phyloP scores from a whole-genome alignment of 768 basidiomycete genomes.

The Lactarius quietus region DNA sequence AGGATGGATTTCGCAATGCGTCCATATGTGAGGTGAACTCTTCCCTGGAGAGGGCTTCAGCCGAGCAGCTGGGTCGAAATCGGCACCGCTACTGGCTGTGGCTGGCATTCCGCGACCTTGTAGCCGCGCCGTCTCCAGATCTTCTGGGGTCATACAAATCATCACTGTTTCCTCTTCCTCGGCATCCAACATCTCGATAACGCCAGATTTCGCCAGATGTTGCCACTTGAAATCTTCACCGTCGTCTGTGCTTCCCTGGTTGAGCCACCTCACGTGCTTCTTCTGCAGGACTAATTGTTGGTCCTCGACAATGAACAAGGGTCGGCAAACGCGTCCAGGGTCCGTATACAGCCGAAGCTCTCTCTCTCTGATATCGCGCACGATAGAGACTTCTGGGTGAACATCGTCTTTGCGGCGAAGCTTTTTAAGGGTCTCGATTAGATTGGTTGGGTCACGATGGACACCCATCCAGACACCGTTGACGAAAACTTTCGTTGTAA shows the following conservation, averaged over 20 bases:
- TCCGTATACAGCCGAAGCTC: slow-evolving; percentile 95
- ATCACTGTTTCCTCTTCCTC: slow-evolving; percentile 99
- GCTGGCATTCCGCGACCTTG: slow-evolving; percentile 49
- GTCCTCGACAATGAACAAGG: slow-evolving; percentile 93
- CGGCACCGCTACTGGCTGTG: slow-evolving; percentile 49
- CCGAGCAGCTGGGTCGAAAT: slow-evolving; percentile 84
- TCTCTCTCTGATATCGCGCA: slow-evolving; percentile 94
- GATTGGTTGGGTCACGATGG: slow-evolving; percentile 88
- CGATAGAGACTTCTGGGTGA: slow-evolving; percentile 93
- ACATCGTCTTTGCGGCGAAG: slow-evolving; percentile 93
- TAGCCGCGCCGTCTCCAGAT: slow-evolving; percentile 79
- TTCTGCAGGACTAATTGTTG: slow-evolving; percentile 82
- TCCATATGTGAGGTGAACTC: slow-evolving; percentile 82
- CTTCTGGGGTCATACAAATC: slow-evolving; percentile 98
- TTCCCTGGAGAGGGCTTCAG: slow-evolving; percentile 66
- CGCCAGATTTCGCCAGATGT: slow-evolving; percentile 77
- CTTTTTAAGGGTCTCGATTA: slow-evolving; percentile 91
- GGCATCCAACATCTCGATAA: slow-evolving; percentile 93
- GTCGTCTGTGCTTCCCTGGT: slow-evolving; percentile 47
- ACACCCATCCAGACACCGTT: slow-evolving; percentile 99
- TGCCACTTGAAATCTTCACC: slow-evolving; percentile 72
- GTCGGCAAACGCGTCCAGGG: slow-evolving; percentile 94
- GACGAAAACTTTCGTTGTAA: slow-evolving; percentile 95
- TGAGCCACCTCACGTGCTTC: slow-evolving; percentile 75
- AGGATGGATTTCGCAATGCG: slow-evolving; percentile 99